A percentile compares a stretch with the other conserved stretches of the same genome.
Conservation (phyloP, 2,329 filamentous ascomycete genomes). For the Reticulascus tulasneorum region DNA sequence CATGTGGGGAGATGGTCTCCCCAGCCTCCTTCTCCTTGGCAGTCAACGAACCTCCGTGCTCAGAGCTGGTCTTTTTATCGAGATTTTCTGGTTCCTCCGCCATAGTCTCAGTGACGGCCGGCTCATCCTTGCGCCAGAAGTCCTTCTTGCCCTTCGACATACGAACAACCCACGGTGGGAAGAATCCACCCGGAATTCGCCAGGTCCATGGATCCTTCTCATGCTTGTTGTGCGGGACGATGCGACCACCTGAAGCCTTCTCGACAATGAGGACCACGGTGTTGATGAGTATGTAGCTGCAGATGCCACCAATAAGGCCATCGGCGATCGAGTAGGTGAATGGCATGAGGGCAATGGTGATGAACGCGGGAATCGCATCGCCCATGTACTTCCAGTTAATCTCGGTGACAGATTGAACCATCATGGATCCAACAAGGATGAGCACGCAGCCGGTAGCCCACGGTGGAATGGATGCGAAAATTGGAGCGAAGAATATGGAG, state of each 20-base stretch:
- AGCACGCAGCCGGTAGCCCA: conserved; percentile 90
- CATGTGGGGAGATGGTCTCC: conserved; percentile 9
- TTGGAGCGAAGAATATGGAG: conserved; percentile 83
- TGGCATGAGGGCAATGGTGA: conserved; percentile 81
- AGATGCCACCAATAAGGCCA: conserved; percentile 76
- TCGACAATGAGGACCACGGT: conserved; percentile 65
- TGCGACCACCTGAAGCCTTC: conserved; percentile 60
- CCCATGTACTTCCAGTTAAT: conserved; percentile 89
- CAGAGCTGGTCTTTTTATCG: conserved; percentile 17
- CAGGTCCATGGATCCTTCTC: conserved; percentile 79
- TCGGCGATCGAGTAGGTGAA: conserved; percentile 89
- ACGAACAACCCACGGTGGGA: conserved; percentile 70
- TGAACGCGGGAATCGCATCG: conserved; percentile 78
- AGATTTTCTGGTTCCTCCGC: conserved; percentile 9
- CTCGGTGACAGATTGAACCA: conserved; percentile 72
- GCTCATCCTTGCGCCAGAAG: conserved; percentile 58
- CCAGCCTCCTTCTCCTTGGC: conserved; percentile 11
- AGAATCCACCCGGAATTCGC: conserved; percentile 67
- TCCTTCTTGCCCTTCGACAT: conserved; percentile 63
- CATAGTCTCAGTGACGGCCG: conserved; percentile 15
- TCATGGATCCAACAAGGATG: conserved; percentile 82
- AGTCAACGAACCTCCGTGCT: conserved; percentile 9
- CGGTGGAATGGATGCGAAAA: conserved; percentile 83
- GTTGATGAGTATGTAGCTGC: conserved; percentile 75
- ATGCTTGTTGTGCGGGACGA: conserved; percentile 71